These are phyloP conservation scores for Lactifluus volemus DNA, from an alignment of 768 basidiomycete species.

Conservation along the genomic window DNA sequence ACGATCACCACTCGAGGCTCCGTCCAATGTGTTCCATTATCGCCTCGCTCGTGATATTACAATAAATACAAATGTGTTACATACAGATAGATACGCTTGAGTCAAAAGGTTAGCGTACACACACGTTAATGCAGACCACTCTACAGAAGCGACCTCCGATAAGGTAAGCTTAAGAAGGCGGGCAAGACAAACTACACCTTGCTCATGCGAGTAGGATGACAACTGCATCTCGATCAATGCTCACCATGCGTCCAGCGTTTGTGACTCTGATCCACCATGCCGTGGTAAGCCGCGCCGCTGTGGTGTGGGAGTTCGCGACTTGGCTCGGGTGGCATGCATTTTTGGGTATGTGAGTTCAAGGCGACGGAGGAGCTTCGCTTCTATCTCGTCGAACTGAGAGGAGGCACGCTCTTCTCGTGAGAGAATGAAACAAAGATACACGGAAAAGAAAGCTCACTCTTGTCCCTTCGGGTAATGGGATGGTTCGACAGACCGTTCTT, in stretches of 20 bases:
- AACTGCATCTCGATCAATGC: neutral
- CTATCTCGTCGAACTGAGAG: constrained; percentile 63
- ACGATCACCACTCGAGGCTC: neutral
- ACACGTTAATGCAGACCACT: constrained; percentile 1
- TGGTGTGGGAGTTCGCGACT: constrained; percentile 14
- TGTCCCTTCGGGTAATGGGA: constrained; percentile 68
- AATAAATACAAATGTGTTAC: constrained; percentile 13
- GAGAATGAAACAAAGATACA: neutral
- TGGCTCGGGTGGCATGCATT: constrained; percentile 14
- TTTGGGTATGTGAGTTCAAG: constrained; percentile 59
- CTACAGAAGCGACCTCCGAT: constrained; percentile 2
- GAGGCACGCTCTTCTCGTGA: neutral
- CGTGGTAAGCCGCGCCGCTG: constrained; percentile 10
- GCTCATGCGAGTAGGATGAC: neutral
- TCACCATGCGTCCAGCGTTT: constrained; percentile 10
- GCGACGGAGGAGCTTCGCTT: constrained; percentile 52
- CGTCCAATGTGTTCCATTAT: constrained; percentile 4
- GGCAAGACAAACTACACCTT: neutral
- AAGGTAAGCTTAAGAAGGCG: constrained; percentile 3
- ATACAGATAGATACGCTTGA: constrained; percentile 17
- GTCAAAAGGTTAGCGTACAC: constrained; percentile 11
- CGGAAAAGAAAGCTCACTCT: constrained; percentile 35
- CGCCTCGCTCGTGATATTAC: constrained; percentile 1
- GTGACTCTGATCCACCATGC: constrained; percentile 8
- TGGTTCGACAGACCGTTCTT: constrained; percentile 54